phyloP scores from a whole-genome alignment of 495 filamentous ascomycete genomes.

The Articulospora tetracladia region DNA sequence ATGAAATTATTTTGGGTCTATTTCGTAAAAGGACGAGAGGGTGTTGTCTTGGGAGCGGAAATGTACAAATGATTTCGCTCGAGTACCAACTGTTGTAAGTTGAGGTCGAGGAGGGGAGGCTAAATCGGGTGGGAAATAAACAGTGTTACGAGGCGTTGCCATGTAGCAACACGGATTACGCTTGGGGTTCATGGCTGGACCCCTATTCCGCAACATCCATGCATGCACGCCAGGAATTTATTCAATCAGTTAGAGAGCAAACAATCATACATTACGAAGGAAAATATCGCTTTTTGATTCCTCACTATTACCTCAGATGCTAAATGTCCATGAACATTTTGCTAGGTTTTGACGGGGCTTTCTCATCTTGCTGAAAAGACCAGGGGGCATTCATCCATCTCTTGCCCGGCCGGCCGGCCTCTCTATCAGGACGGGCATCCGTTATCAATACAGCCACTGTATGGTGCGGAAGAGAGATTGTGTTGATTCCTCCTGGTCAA shows the following conservation, averaged over 20 bases:
- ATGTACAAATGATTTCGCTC: background rate
- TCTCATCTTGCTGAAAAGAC: too few species aligned
- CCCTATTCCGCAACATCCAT: background rate
- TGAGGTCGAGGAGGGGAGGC: background rate
- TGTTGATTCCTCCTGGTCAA: background rate
- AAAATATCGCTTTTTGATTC: too few species aligned
- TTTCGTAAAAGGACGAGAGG: background rate
- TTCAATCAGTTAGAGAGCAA: too few species aligned
- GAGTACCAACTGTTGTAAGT: background rate
- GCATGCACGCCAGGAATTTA: background rate
- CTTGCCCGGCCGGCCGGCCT: too few species aligned
- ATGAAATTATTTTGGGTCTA: background rate
- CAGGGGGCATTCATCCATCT: too few species aligned
- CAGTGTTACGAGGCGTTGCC: background rate
- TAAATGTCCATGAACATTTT: too few species aligned
- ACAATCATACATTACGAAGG: too few species aligned
- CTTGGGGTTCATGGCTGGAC: background rate
- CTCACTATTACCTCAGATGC: too few species aligned
- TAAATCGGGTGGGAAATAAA: background rate
- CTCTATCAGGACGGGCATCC: too few species aligned
- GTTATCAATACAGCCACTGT: slow-evolving; percentile 1
- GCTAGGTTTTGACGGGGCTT: too few species aligned
- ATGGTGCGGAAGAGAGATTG: too few species aligned
- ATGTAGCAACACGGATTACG: background rate
- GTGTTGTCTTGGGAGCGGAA: background rate